Evolutionary conservation across 2,329 filamentous ascomycete species (phyloP), one percentile per base, ranked within the genome.

Genomic region (Arthrobotrys conoides): DNA sequence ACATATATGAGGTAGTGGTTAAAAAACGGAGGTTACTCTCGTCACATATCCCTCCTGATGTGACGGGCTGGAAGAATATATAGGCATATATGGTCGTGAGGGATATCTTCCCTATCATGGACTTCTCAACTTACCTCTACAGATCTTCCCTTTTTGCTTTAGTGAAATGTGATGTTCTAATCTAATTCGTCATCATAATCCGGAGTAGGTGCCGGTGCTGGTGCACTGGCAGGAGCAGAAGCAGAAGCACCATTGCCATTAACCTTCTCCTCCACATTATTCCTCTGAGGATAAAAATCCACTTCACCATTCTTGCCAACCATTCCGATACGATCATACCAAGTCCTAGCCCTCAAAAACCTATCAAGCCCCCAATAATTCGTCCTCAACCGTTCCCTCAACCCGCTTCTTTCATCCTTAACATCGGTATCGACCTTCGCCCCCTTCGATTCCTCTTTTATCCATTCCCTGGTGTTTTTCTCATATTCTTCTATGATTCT

Each of bases 301-400:
- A 95, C 85, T 82, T 88, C 88, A 0, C 94, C 94, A 10, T 87
- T 90, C 0, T 87, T 85, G 76, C 89, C 86, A 55, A 98, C 87
- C 77, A 96, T 86, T 0, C 94, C 93, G 12, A 88, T 88, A 77
- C 96, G 89, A 84, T 99, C 96, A 82, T 97, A 97, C 78, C 93
- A 85, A n/a, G 91, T 92, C 82, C 91, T 88, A 12, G 94, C 93
- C 46, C 96, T 88, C 33, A 98, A 84, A 84, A 95, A 97, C 0
- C 93, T 93, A 85, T 99, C 96, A 66, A 97, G 84, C 46, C 88
- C 87, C 95, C 96, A 99, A 86, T 98, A 99, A 81, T 92, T 92
- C 59, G 88, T 87, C 79, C 88, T 88, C 81, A 98, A 83, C 80
- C 88, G 85, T 64, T 87, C 87, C 1, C 92, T 91, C 30, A 96